These are phyloP conservation scores for Aspergillus affinis DNA, from an alignment of 495 filamentous ascomycete genomes.

Conservation along the genomic window DNA sequence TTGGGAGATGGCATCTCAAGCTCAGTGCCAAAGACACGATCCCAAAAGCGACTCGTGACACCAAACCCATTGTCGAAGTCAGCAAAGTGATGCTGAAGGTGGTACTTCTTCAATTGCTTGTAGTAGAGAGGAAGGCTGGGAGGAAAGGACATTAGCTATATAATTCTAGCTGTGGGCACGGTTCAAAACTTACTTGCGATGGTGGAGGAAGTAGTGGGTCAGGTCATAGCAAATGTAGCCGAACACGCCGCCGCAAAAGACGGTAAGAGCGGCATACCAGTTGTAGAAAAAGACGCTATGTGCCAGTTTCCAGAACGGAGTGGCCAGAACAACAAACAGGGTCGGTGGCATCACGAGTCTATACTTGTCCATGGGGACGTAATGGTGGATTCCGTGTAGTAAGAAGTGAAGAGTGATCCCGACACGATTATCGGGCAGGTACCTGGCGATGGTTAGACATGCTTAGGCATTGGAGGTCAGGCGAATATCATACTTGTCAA, in stretches of 20 bases:
- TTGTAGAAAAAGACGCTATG: conserved; percentile 81
- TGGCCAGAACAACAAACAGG: conserved; percentile 79
- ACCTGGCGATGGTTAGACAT: conserved; percentile 44
- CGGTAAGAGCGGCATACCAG: conserved; percentile 74
- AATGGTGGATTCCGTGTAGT: conserved; percentile 97
- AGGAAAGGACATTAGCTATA: conserved; percentile 17
- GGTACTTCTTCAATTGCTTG: conserved; percentile 89
- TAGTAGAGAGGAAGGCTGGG: conserved; percentile 78
- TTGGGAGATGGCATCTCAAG: conserved; percentile 50
- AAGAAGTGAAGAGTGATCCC: conserved; percentile 87
- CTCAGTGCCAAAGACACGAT: conserved; percentile 86
- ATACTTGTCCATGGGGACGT: conserved; percentile 96
- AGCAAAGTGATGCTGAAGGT: conserved; percentile 93
- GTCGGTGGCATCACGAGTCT: conserved; percentile 96
- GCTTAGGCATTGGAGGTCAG: background rate
- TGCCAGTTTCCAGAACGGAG: conserved; percentile 91
- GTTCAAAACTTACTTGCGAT: conserved; percentile 67
- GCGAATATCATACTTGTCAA: conserved; percentile 69
- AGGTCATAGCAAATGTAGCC: conserved; percentile 96
- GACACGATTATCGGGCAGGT: conserved; percentile 89
- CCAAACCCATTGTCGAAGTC: conserved; percentile 98
- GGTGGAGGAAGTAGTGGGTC: conserved; percentile 99
- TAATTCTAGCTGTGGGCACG: background rate
- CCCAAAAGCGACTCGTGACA: conserved; percentile 98
- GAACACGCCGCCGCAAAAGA: conserved; percentile 88